Evolutionary conservation across 305 asterid genomes (phyloP).

Genomic region (Ruellia speciosa): DNA sequence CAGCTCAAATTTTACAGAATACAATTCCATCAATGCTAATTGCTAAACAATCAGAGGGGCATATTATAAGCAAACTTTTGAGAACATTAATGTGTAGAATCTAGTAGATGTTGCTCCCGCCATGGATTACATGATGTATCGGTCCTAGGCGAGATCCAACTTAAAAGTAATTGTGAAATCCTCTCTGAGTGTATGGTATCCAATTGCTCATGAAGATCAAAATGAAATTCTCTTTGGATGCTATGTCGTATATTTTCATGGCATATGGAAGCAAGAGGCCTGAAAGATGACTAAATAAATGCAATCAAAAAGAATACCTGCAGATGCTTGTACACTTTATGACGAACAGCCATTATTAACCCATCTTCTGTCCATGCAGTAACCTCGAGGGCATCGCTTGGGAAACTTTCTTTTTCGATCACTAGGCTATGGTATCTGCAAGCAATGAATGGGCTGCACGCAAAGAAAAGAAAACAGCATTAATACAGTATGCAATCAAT

Average conservation of each 20-base stretch:
- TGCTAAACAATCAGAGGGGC: no score
- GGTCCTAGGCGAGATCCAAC: no score
- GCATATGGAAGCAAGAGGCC: no score
- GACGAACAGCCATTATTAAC: slow-evolving; percentile 86
- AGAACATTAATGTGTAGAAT: not conserved
- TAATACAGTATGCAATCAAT: not conserved
- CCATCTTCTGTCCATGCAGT: slow-evolving; percentile 98
- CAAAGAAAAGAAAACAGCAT: slow-evolving; percentile 10
- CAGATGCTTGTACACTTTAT: slow-evolving; percentile 53
- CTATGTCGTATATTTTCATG: no score
- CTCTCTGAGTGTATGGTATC: no score
- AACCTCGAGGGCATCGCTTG: slow-evolving; percentile 62
- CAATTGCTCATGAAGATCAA: no score
- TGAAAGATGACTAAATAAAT: no score
- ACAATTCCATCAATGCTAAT: no score
- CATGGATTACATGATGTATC: no score
- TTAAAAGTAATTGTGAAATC: no score
- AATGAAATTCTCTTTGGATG: no score
- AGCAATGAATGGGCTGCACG: slow-evolving; percentile 79
- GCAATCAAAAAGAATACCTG: slow-evolving; percentile 41
- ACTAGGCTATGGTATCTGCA: slow-evolving; percentile 96
- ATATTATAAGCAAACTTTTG: not conserved
- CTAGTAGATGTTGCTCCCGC: not conserved
- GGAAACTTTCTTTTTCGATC: slow-evolving; percentile 73
- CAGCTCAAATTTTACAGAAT: no score